Conservation (phyloP, 1,284 basidiomycete genomes). For the Bjerkandera adusta region DNA sequence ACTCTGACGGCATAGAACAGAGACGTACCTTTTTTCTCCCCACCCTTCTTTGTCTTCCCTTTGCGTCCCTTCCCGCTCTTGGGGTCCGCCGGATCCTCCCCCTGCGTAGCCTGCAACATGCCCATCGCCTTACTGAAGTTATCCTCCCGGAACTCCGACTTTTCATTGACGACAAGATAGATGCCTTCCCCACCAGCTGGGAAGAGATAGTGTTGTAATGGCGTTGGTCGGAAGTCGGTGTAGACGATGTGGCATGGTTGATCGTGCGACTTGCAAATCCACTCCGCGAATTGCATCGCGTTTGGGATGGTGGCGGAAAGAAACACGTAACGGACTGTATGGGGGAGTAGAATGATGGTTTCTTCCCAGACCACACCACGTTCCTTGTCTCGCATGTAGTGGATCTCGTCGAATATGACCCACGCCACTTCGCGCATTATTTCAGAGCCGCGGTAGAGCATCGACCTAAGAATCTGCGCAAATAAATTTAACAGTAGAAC, state of each 20-base stretch:
- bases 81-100: slow-evolving; percentile 92
- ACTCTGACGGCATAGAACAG: background rate
- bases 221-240: slow-evolving; percentile 98
- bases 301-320: slow-evolving; percentile 99
- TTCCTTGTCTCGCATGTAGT: slow-evolving; percentile 99
- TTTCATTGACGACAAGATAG: slow-evolving; percentile 97
- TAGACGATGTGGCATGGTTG: slow-evolving; percentile 99
- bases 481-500: background rate
- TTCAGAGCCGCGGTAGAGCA: slow-evolving; percentile 98
- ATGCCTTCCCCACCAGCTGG: slow-evolving; percentile 97
- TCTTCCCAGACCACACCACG: slow-evolving; percentile 88
- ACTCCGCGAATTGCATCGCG: slow-evolving; percentile 99
- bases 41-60: slow-evolving; percentile 89
- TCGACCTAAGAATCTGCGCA: slow-evolving; percentile 92
- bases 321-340: slow-evolving; percentile 97
- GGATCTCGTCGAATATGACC: slow-evolving; percentile 99
- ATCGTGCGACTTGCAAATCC: slow-evolving; percentile 96
- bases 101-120: slow-evolving; percentile 78
- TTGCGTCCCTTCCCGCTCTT: slow-evolving; percentile 81
- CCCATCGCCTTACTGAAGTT: slow-evolving; percentile 99
- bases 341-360: slow-evolving; percentile 96
- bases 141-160: slow-evolving; percentile 95
- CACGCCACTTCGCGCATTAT: slow-evolving; percentile 99
- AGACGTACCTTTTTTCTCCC: slow-evolving; percentile 81
- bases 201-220: slow-evolving; percentile 97